These are phyloP conservation scores for Cicer bijugum DNA, from an alignment of 306 rosid genomes.

Conservation along the genomic window DNA sequence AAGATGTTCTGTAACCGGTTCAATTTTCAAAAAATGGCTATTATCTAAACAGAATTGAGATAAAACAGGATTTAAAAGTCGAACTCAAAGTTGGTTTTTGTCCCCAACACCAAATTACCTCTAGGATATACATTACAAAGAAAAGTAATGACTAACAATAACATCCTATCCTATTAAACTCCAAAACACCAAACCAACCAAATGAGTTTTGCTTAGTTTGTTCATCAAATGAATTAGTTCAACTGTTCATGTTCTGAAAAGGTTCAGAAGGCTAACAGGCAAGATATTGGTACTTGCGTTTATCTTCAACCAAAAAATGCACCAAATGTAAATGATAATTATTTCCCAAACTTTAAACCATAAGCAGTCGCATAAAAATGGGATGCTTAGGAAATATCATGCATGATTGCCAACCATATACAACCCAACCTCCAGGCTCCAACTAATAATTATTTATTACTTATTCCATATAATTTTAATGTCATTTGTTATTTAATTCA, in stretches of 20 bases:
- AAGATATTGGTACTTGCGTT: not conserved
- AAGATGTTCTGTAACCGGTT: not conserved
- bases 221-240: slow-evolving; percentile 6
- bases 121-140: not conserved
- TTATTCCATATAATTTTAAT: too few species aligned
- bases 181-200: not conserved
- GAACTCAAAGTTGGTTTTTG: slow-evolving; percentile 21
- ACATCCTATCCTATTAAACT: not conserved
- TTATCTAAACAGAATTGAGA: slow-evolving; percentile 9
- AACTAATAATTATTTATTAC: too few species aligned
- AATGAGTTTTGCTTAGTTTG: not conserved
- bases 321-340: not conserved
- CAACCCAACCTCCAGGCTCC: too few species aligned
- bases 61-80: not conserved
- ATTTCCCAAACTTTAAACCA: not conserved
- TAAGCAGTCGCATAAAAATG: not conserved
- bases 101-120: not conserved
- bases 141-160: not conserved
- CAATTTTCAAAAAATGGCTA: not conserved
- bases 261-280: not conserved
- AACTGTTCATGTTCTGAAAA: not conserved
- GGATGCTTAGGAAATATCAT: not conserved
- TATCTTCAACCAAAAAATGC: not conserved
- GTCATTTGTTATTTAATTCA: too few species aligned
- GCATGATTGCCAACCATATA: not conserved